Evolutionary conservation across 164 flowering plant species (phyloP).

Genomic region (Berberis thunbergii): DNA sequence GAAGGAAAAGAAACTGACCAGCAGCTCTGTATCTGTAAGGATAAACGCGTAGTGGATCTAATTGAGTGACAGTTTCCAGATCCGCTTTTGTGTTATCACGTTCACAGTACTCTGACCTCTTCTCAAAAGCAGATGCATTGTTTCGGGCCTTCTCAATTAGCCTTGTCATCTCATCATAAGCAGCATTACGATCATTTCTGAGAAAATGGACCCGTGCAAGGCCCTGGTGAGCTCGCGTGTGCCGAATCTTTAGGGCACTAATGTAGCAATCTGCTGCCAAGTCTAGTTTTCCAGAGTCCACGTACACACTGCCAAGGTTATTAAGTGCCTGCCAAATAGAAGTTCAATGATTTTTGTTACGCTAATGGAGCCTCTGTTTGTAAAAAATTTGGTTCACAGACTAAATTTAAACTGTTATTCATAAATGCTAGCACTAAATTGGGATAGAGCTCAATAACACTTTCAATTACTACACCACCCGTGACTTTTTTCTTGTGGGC

Average conservation of each 20-base stretch:
- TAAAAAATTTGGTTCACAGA: neutral
- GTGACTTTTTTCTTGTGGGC: no score
- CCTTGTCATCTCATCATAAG: slow-evolving; percentile 88
- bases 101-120: slow-evolving; percentile 95
- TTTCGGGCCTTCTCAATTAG: slow-evolving; percentile 82
- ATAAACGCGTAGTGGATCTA: slow-evolving; percentile 93
- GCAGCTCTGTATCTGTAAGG: slow-evolving; percentile 99
- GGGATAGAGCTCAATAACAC: no score
- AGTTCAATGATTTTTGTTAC: neutral
- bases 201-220: slow-evolving; percentile 92
- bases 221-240: slow-evolving; percentile 97
- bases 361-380: neutral
- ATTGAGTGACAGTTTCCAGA: slow-evolving; percentile 78
- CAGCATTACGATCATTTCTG: slow-evolving; percentile 60
- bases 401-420: neutral
- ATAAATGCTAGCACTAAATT: no score
- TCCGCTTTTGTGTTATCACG: slow-evolving; percentile 83
- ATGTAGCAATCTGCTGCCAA: slow-evolving; percentile 92
- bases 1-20: slow-evolving; percentile 36
- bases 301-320: slow-evolving; percentile 96
- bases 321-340: slow-evolving; percentile 66
- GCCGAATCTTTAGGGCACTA: slow-evolving; percentile 85
- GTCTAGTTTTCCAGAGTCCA: slow-evolving; percentile 71
- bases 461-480: no score
- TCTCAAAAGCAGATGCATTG: slow-evolving; percentile 97